Evolutionary conservation across 805 yeast species (phyloP), one percentile per base, ranked within the genome.

Genomic region (Gaillardinia entomophila): DNA sequence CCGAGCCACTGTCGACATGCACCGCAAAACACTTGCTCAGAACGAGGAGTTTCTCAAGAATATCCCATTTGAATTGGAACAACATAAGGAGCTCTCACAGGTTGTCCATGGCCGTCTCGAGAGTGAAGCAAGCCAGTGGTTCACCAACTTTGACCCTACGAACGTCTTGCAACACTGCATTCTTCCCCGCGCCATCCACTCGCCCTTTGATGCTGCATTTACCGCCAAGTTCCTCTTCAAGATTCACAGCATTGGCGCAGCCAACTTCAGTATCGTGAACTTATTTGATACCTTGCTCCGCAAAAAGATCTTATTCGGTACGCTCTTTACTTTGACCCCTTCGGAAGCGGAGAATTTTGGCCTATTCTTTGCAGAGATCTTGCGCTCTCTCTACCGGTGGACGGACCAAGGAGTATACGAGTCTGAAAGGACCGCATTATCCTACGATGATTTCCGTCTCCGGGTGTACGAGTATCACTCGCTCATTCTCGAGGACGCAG

Each of bases 341-440:
- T 56, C 68, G 3, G 96, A 89, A 49, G 79, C 95, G 2, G 95
- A 88, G 45, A 83, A 84, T 49, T 53, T 88, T 24, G 95, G 95
- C 3, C 55, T 85, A 10, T 88, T 89, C 43, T 73, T 76, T 43
- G 64, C 75, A 16, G 78, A 75, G 16, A 40, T 82, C 1, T 57
- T 86, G 27, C 57, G 52, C 5, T 57, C 55, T 15, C 60, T 80
- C 27, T 71, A 73, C 34, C 37, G 46, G 41, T 74, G 83, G 67
- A 49, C 51, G 1, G 41, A 51, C 7, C 55, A 57, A 10, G 55
- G 45, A 0, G 28, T 32, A 1, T 75, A 63, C 44, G 37, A 44
- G 1, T 27, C 11, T 32, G 27, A 10, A 32, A 33, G 16, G 28
- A 28, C 15, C 24, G 5, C 27, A 1, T 19, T 45, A 6, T 32